These are phyloP conservation scores for Serendipita sp. DNA, from an alignment of 1,284 basidiomycete genomes.

Conservation along the genomic window DNA sequence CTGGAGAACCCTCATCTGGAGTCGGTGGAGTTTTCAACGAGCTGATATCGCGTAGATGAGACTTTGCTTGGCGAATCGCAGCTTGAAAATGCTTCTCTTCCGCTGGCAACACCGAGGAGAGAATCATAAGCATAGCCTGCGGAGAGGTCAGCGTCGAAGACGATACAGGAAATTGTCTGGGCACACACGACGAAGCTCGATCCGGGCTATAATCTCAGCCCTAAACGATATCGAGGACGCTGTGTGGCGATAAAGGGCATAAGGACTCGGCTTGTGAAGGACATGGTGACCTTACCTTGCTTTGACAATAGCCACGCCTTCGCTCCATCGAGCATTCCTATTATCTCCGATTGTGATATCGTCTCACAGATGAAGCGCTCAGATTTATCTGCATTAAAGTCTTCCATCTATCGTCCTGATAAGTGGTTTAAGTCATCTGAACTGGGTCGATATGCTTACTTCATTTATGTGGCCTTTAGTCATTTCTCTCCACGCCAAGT, in stretches of 20 bases:
- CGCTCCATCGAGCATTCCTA: slow-evolving; percentile 47
- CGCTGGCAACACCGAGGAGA: slow-evolving; percentile 8
- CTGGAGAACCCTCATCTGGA: slow-evolving; percentile 33
- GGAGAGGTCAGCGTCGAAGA: background rate
- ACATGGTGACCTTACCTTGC: slow-evolving; percentile 8
- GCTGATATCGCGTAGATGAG: slow-evolving; percentile 29
- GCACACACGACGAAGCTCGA: slow-evolving; percentile 6
- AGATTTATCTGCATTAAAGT: slow-evolving; percentile 77
- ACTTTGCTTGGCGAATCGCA: slow-evolving; percentile 29
- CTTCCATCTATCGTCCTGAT: slow-evolving; percentile 47
- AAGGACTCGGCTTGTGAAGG: background rate
- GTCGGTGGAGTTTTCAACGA: slow-evolving; percentile 22
- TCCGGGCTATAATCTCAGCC: background rate
- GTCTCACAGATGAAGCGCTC: slow-evolving; percentile 66
- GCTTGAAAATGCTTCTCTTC: slow-evolving; percentile 10
- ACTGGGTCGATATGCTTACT: slow-evolving; percentile 32
- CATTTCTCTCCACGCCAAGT: slow-evolving; percentile 70
- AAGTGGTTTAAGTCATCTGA: background rate
- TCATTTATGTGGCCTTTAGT: slow-evolving; percentile 59
- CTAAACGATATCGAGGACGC: slow-evolving; percentile 14
- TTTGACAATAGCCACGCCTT: slow-evolving; percentile 30
- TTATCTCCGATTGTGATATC: slow-evolving; percentile 42
- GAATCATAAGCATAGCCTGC: slow-evolving; percentile 9
- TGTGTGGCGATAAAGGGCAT: background rate
- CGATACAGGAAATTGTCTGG: background rate